Evolutionary conservation across 768 basidiomycete species (phyloP).

Genomic region (Rhizopogon roseolus): DNA sequence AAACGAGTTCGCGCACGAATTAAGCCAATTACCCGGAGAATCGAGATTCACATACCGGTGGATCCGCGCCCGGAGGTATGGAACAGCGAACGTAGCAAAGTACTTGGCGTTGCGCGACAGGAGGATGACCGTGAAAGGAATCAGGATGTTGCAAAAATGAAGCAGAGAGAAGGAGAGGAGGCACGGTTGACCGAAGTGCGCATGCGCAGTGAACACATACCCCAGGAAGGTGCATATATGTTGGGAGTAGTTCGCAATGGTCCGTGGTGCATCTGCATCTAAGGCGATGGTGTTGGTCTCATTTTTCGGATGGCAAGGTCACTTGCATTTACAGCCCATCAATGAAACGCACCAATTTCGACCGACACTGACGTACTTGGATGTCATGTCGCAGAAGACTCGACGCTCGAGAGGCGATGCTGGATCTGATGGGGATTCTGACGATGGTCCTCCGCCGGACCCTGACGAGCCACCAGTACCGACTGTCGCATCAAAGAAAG

Average conservation of each 20-base stretch:
- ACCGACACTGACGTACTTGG: conserved; percentile 78
- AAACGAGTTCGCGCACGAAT: conserved; percentile 73
- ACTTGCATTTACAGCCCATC: conserved; percentile 75
- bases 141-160: conserved; percentile 45
- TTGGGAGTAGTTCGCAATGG: conserved; percentile 75
- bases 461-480: conserved; percentile 64
- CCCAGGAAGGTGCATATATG: conserved; percentile 62
- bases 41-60: conserved; percentile 80
- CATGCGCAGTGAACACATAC: conserved; percentile 67
- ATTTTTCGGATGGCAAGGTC: conserved; percentile 37
- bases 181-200: conserved; percentile 66
- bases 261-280: conserved; percentile 25
- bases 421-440: conserved; percentile 67
- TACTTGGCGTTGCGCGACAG: conserved; percentile 57
- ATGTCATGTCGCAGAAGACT: conserved; percentile 61
- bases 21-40: conserved; percentile 54
- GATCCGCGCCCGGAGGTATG: conserved; percentile 79
- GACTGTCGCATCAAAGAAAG: conserved; percentile 39
- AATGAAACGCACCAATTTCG: conserved; percentile 77
- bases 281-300: conserved; percentile 6
- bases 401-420: conserved; percentile 41
- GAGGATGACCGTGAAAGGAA: conserved; percentile 81
- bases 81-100: conserved; percentile 66
- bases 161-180: conserved; percentile 46
- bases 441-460: conserved; percentile 76